Base-by-base conservation (phyloP, 306 rosid species). In the Ammopiptanthus mongolicus region DNA sequence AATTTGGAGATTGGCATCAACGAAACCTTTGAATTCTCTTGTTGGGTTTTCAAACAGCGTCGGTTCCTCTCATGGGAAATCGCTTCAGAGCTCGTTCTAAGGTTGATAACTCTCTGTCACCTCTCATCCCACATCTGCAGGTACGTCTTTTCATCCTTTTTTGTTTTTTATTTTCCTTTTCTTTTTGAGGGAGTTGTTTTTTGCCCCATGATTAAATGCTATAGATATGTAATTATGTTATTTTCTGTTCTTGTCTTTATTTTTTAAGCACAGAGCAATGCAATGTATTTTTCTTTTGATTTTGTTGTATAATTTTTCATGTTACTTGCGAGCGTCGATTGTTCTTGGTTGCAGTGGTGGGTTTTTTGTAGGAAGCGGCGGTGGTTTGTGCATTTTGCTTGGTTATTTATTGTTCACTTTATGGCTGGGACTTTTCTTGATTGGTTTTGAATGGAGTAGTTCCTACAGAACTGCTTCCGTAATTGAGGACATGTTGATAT, bases 11-110 rank as follows among this genome's bases (percentile, higher is more conserved):
- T 33, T 34, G 21, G 22, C 8, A 11, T 18, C 44, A 4, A 5
- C 33, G 19, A 0, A 39, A 41, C 5, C 29, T 17, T 23, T n/a
- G 31, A 53, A 14, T n/a, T 15, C 25, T 8, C 31, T 2, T 62
- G 9, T 12, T 11, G 18, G 25, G 46, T 18, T 57, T 21, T 46
- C 11, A 0, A 36, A 47, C n/a, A 58, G 61, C 17, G 19, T 8
- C 3, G 12, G 41, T 57, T 9, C 46, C 19, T 67, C 42, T 74
- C 6, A 77, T 68, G 81, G 81, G 81, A 51, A 69, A 68, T 47
- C 69, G 81, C 76, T 69, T 68, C 22, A 28, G 8, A 21, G 42
- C 47, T 5, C 76, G 69, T 77, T 36, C 46, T 22, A 47, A 33
- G 75, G 39, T 21, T 47, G 52, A 66, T 18, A 11, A 8, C n/a